phyloP scores from a whole-genome alignment of 768 basidiomycete genomes.

The Boletus huronensis region DNA sequence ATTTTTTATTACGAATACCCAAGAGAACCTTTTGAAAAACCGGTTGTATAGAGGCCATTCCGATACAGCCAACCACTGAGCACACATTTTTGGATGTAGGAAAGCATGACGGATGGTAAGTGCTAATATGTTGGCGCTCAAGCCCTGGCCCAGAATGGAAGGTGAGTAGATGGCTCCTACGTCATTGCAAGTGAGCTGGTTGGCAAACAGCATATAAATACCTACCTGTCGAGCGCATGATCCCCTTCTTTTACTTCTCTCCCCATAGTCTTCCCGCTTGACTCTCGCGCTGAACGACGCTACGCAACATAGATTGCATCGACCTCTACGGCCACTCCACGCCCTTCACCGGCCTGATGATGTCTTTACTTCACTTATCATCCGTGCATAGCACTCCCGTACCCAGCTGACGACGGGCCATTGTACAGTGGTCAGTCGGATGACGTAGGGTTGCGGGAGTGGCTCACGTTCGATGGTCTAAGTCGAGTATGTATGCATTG shows the following conservation, averaged over 20 bases:
- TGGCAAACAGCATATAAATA: neutral
- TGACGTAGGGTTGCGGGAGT: conserved; percentile 4
- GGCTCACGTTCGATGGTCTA: conserved; percentile 9
- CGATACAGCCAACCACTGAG: neutral
- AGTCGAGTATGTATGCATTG: neutral
- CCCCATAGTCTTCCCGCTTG: no score
- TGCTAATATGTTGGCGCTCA: no score
- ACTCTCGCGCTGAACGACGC: no score
- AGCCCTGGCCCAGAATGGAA: neutral
- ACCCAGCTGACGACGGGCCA: conserved; percentile 3
- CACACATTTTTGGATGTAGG: neutral
- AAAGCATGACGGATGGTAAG: neutral
- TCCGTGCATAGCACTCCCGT: conserved; percentile 10
- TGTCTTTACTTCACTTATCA: neutral
- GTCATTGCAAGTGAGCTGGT: neutral
- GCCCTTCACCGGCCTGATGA: neutral
- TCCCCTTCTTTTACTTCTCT: no score
- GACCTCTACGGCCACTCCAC: neutral
- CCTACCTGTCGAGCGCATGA: neutral
- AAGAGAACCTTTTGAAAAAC: neutral
- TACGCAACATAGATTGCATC: neutral
- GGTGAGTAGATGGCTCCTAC: neutral
- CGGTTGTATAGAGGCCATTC: neutral
- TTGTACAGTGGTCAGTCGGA: neutral
- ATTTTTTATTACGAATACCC: neutral